Evolutionary conservation across 2,329 filamentous ascomycete species (phyloP).

Genomic region (Xylariaceae sp.): DNA sequence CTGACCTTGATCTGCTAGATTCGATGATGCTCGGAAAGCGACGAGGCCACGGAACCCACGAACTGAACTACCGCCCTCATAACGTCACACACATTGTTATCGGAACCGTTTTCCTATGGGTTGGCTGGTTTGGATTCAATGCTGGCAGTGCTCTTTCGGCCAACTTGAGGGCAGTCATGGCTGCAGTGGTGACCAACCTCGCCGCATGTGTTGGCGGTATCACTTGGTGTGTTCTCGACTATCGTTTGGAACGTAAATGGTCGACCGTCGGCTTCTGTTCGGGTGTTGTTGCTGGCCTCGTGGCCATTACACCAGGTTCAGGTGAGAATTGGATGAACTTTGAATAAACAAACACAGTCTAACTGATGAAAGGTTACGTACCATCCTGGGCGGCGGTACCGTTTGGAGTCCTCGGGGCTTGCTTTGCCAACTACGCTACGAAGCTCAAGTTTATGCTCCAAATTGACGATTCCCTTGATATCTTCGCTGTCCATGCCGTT

Average conservation of each 20-base stretch:
- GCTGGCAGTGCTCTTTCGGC: slow-evolving; percentile 81
- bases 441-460: slow-evolving; percentile 85
- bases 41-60: slow-evolving; percentile 82
- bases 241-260: slow-evolving; percentile 88
- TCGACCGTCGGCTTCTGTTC: slow-evolving; percentile 94
- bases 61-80: slow-evolving; percentile 90
- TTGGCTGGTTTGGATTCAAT: slow-evolving; percentile 96
- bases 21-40: slow-evolving; percentile 90
- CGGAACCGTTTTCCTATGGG: slow-evolving; percentile 92
- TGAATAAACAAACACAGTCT: not conserved
- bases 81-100: slow-evolving; percentile 93
- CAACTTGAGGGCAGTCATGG: slow-evolving; percentile 86
- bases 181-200: slow-evolving; percentile 83
- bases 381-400: slow-evolving; percentile 84
- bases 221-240: slow-evolving; percentile 89
- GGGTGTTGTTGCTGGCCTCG: slow-evolving; percentile 84
- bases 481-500: slow-evolving; percentile 82
- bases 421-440: slow-evolving; percentile 85
- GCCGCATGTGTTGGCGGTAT: slow-evolving; percentile 84
- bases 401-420: slow-evolving; percentile 77
- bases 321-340: slow-evolving; percentile 54
- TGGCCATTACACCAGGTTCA: slow-evolving; percentile 87
- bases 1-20: slow-evolving; percentile 47
- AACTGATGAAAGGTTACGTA: slow-evolving; percentile 62
- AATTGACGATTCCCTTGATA: slow-evolving; percentile 86